Percentiles rank a stretch among this genome's conserved stretches.
Evolutionary conservation across 805 yeast genomes (phyloP).

Genomic region (Pichia cabralensis): DNA sequence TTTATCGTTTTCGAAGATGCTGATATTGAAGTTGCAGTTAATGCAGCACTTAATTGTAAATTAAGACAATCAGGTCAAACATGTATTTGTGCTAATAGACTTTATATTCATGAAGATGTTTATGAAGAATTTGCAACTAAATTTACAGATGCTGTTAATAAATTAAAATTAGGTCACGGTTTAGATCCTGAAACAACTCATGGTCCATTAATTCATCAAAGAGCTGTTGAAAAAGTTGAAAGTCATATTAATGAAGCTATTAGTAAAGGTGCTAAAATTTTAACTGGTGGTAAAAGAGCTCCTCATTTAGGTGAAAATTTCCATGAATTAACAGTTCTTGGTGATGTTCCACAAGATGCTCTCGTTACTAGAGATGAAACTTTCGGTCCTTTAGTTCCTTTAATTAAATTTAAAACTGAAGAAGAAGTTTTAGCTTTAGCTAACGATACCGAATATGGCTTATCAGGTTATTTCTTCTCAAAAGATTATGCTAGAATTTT

Average conservation of each 20-base stretch:
- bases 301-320: conserved; percentile 51
- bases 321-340: conserved; percentile 58
- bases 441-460: conserved; percentile 60
- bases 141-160: conserved; percentile 36
- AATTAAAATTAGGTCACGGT: conserved; percentile 54
- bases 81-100: conserved; percentile 70
- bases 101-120: conserved; percentile 54
- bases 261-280: conserved; percentile 51
- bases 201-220: conserved; percentile 64
- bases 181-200: conserved; percentile 49
- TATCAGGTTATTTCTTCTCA: conserved; percentile 70
- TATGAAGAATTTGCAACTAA: conserved; percentile 49
- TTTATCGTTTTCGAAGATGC: conserved; percentile 76
- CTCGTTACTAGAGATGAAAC: conserved; percentile 59
- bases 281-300: conserved; percentile 50
- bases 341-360: conserved; percentile 51
- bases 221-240: conserved; percentile 52
- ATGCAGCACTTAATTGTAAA: conserved; percentile 56
- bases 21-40: conserved; percentile 51
- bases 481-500: conserved; percentile 43
- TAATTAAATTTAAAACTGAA: conserved; percentile 53
- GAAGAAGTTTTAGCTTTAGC: conserved; percentile 56
- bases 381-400: conserved; percentile 72
- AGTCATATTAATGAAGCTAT: conserved; percentile 59
- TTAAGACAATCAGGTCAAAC: conserved; percentile 76